Base-by-base conservation (phyloP, 2,329 filamentous ascomycete genomes). In the Ramularia endophylla region DNA sequence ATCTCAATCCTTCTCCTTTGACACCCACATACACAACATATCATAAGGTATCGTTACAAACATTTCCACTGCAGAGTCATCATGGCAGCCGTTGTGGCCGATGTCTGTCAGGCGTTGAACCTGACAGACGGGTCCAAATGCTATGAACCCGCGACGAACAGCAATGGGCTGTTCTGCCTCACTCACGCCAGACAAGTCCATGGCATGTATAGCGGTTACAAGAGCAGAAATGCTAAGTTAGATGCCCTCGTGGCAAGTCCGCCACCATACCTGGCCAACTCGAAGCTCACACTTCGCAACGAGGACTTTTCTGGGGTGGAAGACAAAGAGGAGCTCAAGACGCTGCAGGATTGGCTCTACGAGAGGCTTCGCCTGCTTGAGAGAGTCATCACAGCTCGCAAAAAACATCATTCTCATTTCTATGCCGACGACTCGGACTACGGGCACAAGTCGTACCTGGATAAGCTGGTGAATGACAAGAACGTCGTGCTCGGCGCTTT, bases 191-290 rank as follows among this genome's bases (percentile, higher is more conserved):
- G 58, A 40, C 66, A 70, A 49, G 67, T 62, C 43, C 60, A 66
- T 49, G 66, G 65, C 48, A 58, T 74, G 3, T 74, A 74, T 52
- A 61, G 63, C 37, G 71, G 70, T 7, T 74, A 74, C 55, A 73
- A 73, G 48, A 63, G 56, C 29, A 67, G 69, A 30, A 73, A 72
- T 52, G 59, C 62, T 7, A 59, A 62, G 34, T 62, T 74, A 3
- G 69, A 74, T 40, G 43, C 44, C 3, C 50, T 69, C 12, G 46
- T 59, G 3, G 53, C 53, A 8, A 46, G 57, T 22, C 59, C 54
- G 2, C 68, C 68, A n/a, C 17, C 50, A 13, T 71, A 65, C 44
- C 56, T 73, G 8, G 55, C 55, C 12, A 48, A 52, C 8, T 60
- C 30, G 53, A 55, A 1, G 34, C 36, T 17, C 19, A 56, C 67